A percentile compares a stretch with the other conserved stretches of the same genome.
Evolutionary conservation across 2,329 filamentous ascomycete species (phyloP).

Genomic region (Pestalotiopsis sp.): DNA sequence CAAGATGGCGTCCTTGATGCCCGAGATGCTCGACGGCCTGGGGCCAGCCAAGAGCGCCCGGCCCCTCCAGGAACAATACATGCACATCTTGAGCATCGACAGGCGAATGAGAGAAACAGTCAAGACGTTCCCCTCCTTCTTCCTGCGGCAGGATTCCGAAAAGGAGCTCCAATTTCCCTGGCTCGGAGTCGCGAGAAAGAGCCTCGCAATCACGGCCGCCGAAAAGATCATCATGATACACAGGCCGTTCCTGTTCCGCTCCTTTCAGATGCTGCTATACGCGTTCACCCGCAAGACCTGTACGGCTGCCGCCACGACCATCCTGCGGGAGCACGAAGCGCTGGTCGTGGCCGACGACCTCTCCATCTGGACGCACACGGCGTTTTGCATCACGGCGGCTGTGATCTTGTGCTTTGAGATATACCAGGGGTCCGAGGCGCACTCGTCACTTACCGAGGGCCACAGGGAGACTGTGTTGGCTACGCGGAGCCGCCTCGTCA

Average conservation of each 20-base stretch:
- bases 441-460: not conserved
- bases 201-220: not conserved
- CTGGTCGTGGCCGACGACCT: not conserved
- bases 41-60: not conserved
- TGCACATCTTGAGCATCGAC: constrained; percentile 6
- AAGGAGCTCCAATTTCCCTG: not conserved
- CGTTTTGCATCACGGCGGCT: constrained; percentile 2
- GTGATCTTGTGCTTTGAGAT: constrained; percentile 9
- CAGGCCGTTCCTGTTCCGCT: not conserved
- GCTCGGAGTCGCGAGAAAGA: not conserved
- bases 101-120: constrained; percentile 1
- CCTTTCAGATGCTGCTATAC: not conserved
- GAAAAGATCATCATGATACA: constrained; percentile 10
- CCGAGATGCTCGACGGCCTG: not conserved
- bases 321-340: not conserved
- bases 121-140: not conserved
- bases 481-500: not conserved
- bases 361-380: constrained; percentile 7
- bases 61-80: constrained; percentile 1
- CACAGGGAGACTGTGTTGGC: not conserved
- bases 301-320: not conserved
- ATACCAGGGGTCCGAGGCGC: not conserved
- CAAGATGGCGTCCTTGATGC: constrained; percentile 7
- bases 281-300: not conserved
- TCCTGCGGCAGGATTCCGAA: not conserved